Evolutionary conservation across 1,284 basidiomycete genomes (phyloP).

Genomic region (Macrocystidia cucumis): DNA sequence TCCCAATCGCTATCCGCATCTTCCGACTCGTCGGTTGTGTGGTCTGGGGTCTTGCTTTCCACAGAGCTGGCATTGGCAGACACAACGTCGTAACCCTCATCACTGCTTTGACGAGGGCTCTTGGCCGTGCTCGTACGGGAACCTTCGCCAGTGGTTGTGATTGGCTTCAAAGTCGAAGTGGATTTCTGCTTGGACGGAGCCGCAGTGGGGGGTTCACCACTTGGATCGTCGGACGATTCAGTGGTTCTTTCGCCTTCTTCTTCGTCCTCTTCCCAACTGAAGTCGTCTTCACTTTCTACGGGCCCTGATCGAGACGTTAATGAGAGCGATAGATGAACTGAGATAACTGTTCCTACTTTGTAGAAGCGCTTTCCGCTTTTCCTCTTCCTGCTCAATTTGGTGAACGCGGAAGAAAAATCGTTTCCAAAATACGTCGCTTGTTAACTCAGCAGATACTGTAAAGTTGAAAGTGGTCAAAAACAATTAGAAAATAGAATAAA

Average conservation of each 20-base stretch:
- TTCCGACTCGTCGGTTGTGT: conserved; percentile 24
- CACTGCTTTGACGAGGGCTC: conserved; percentile 57
- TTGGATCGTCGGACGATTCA: conserved; percentile 10
- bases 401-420: conserved; percentile 88
- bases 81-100: conserved; percentile 69
- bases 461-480: conserved; percentile 2
- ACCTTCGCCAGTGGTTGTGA: conserved; percentile 15
- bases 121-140: conserved; percentile 27
- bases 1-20: conserved; percentile 69
- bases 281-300: conserved; percentile 62
- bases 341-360: conserved; percentile 44
- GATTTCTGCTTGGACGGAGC: conserved; percentile 1
- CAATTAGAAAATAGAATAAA: conserved; percentile 4
- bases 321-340: conserved; percentile 4
- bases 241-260: conserved; percentile 26
- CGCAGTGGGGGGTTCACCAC: conserved; percentile 10
- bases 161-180: too few species aligned
- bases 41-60: conserved; percentile 17
- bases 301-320: conserved; percentile 36
- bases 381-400: conserved; percentile 81
- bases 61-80: conserved; percentile 41
- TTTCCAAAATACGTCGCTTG: conserved; percentile 77
- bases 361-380: conserved; percentile 73
- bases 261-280: conserved; percentile 79
- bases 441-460: conserved; percentile 66